Evolutionary conservation across 257 asterid genomes (phyloP).

Genomic region (Linaria vulgaris): DNA sequence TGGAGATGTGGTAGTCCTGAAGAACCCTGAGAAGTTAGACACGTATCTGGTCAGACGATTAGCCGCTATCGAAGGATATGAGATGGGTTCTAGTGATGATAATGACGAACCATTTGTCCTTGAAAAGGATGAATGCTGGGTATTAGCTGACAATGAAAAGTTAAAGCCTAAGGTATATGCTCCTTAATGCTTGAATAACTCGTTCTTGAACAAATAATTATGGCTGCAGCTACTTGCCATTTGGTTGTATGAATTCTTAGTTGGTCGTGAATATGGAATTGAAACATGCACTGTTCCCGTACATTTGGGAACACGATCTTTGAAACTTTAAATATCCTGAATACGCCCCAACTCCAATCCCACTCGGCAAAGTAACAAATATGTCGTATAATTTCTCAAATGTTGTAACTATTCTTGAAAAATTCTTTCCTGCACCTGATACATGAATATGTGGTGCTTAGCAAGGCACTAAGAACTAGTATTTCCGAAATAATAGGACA

Average conservation of each 20-base stretch:
- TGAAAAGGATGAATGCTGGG: conserved; percentile 85
- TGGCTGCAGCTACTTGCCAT: neutral
- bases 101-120: conserved; percentile 77
- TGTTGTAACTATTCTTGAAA: no score
- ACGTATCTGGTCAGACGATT: conserved; percentile 72
- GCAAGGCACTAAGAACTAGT: no score
- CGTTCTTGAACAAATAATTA: neutral
- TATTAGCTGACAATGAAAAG: conserved; percentile 66
- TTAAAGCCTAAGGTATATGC: conserved; percentile 63
- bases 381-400: no score
- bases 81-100: conserved; percentile 70
- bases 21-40: conserved; percentile 55
- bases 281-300: no score
- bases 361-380: no score
- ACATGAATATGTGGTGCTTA: no score
- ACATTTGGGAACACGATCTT: no score
- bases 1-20: conserved; percentile 80
- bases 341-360: no score
- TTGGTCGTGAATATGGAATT: no score
- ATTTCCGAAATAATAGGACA: no score
- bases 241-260: neutral
- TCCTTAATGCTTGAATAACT: conserved; percentile 9
- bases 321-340: no score
- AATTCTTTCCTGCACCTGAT: no score
- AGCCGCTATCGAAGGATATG: conserved; percentile 81